Evolutionary conservation across 1,284 basidiomycete species (phyloP).

Genomic region (Apiotrichum sp.): DNA sequence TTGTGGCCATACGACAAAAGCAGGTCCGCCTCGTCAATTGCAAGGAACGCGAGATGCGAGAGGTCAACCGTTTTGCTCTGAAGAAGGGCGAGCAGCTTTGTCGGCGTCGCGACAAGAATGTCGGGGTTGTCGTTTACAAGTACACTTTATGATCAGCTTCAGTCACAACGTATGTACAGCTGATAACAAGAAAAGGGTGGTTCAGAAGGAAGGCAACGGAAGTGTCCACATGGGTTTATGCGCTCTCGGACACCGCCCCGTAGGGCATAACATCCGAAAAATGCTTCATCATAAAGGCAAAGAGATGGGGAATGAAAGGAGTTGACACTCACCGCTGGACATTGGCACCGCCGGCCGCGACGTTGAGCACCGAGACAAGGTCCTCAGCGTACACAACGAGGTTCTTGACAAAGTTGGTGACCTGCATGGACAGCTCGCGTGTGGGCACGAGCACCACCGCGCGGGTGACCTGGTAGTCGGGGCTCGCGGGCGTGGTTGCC

Average conservation of each 20-base stretch:
- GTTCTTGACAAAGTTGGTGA: constrained; percentile 62
- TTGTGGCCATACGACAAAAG: constrained; percentile 96
- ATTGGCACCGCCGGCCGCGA: constrained; percentile 65
- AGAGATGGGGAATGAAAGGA: neutral
- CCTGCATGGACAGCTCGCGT: constrained; percentile 87
- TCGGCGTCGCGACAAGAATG: constrained; percentile 85
- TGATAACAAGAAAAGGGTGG: neutral
- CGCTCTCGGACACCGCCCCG: constrained; percentile 44
- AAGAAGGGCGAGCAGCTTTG: constrained; percentile 69
- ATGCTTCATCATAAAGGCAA: constrained; percentile 42
- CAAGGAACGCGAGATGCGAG: constrained; percentile 67
- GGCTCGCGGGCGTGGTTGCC: constrained; percentile 38
- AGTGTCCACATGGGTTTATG: constrained; percentile 46
- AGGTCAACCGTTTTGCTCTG: constrained; percentile 61
- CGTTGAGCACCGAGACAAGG: constrained; percentile 67
- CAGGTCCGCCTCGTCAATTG: constrained; percentile 97
- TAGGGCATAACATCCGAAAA: constrained; percentile 42
- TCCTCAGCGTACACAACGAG: constrained; percentile 71
- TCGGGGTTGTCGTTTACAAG: constrained; percentile 87
- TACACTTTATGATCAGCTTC: constrained; percentile 46
- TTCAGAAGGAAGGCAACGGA: constrained; percentile 50
- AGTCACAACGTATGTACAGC: neutral
- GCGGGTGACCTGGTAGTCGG: constrained; percentile 57
- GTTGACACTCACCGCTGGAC: constrained; percentile 63
- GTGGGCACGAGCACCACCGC: constrained; percentile 90